A percentile compares a stretch with the other conserved stretches of the same genome.
phyloP scores from a whole-genome alignment of 2,329 filamentous ascomycete genomes.

The Penicillium sp. region DNA sequence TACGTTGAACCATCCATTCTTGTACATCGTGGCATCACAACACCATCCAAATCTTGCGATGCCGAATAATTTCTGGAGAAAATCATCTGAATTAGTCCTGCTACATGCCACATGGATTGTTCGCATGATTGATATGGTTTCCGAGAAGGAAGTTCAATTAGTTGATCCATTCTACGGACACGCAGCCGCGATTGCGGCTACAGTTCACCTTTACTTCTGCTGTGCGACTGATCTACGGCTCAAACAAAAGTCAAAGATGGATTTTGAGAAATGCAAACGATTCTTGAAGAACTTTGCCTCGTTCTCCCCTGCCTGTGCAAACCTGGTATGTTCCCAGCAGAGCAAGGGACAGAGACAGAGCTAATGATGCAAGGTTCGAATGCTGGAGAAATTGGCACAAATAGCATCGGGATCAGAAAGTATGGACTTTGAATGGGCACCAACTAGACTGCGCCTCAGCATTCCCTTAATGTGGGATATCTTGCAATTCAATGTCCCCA shows the following conservation, averaged over 20 bases:
- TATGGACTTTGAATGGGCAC: slow-evolving; percentile 54
- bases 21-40: slow-evolving; percentile 54
- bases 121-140: slow-evolving; percentile 55
- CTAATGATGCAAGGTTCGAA: slow-evolving; percentile 42
- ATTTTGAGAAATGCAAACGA: slow-evolving; percentile 51
- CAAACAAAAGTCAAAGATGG: slow-evolving; percentile 53
- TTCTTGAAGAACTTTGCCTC: slow-evolving; percentile 51
- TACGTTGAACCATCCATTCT: slow-evolving; percentile 54
- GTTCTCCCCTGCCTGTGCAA: slow-evolving; percentile 48
- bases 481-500: slow-evolving; percentile 45
- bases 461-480: slow-evolving; percentile 55
- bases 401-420: slow-evolving; percentile 51
- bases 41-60: slow-evolving; percentile 53
- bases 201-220: slow-evolving; percentile 55
- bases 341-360: background rate
- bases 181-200: slow-evolving; percentile 52
- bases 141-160: slow-evolving; percentile 50
- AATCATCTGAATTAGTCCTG: slow-evolving; percentile 52
- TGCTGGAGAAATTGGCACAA: slow-evolving; percentile 49
- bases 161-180: slow-evolving; percentile 55
- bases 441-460: slow-evolving; percentile 53
- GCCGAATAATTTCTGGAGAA: slow-evolving; percentile 55
- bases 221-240: slow-evolving; percentile 50
- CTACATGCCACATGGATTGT: slow-evolving; percentile 56
- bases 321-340: slow-evolving; percentile 39